Percentiles rank a stretch among this genome's conserved stretches.
phyloP scores from a whole-genome alignment of 495 filamentous ascomycete species.

The Viridothelium virens region DNA sequence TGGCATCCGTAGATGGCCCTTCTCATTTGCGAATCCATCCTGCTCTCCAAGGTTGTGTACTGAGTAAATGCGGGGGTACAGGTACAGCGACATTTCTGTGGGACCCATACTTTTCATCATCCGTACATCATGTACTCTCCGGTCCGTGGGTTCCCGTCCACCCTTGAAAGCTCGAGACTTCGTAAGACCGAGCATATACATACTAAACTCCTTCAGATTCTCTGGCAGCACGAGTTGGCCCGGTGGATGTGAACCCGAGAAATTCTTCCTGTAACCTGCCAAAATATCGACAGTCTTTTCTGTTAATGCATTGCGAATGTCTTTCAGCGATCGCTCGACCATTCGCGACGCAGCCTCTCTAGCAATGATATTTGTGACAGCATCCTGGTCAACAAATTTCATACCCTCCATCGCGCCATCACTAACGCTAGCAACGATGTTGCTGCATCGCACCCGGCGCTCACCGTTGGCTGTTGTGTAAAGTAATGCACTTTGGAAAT shows the following conservation, averaged over 20 bases:
- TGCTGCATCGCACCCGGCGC: conserved; percentile 83
- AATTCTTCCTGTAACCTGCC: conserved; percentile 86
- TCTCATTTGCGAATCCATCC: conserved; percentile 83
- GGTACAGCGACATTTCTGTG: conserved; percentile 78
- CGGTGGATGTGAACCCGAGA: conserved; percentile 75
- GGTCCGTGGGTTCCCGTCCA: conserved; percentile 84
- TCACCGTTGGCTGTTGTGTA: conserved; percentile 90
- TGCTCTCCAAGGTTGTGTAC: conserved; percentile 66
- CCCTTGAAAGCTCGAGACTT: conserved; percentile 92
- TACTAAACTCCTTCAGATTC: conserved; percentile 89
- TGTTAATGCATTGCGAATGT: conserved; percentile 72
- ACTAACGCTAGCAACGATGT: conserved; percentile 84
- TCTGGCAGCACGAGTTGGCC: conserved; percentile 93
- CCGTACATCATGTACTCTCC: conserved; percentile 82
- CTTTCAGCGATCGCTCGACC: conserved; percentile 71
- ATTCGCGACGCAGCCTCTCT: conserved; percentile 89
- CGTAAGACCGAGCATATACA: conserved; percentile 91
- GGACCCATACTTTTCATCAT: conserved; percentile 81
- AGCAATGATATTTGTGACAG: conserved; percentile 75
- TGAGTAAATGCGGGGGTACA: conserved; percentile 89
- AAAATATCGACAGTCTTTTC: conserved; percentile 95
- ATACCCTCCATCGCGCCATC: conserved; percentile 76
- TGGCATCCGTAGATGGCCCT: conserved; percentile 68
- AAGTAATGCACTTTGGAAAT: conserved; percentile 92
- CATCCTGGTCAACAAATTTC: conserved; percentile 91